Percentiles rank a stretch among this genome's conserved stretches.
These are phyloP conservation scores for Clitopilus passeckerianus DNA, from an alignment of 768 basidiomycete genomes.

Conservation along the genomic window DNA sequence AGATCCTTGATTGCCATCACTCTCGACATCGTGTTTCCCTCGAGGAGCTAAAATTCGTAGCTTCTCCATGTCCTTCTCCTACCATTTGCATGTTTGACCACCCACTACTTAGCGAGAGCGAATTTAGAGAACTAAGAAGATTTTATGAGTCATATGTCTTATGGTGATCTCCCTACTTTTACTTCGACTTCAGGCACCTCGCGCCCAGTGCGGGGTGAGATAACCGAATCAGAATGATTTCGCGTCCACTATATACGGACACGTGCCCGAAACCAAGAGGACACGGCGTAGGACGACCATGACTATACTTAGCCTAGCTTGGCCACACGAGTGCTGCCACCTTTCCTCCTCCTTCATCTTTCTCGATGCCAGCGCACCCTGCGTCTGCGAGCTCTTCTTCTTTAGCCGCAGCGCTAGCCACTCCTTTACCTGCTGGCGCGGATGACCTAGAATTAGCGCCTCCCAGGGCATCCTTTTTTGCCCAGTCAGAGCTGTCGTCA, in stretches of 20 bases:
- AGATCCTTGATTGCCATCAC: background rate
- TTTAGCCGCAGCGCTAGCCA: constrained; percentile 7
- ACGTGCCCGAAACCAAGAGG: constrained; percentile 7
- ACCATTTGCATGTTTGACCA: too few species aligned
- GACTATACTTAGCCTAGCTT: background rate
- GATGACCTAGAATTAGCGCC: constrained; percentile 4
- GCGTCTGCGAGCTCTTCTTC: constrained; percentile 6
- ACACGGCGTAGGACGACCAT: background rate
- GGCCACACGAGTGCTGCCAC: constrained; percentile 3
- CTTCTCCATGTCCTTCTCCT: too few species aligned
- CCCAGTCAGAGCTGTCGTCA: background rate
- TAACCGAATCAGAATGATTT: constrained; percentile 1
- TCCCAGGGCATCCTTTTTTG: constrained; percentile 1
- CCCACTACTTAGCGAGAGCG: too few species aligned
- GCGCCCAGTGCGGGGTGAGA: constrained; percentile 5
- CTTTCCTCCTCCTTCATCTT: constrained; percentile 4
- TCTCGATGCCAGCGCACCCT: constrained; percentile 11
- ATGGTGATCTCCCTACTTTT: background rate
- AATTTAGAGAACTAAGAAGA: too few species aligned
- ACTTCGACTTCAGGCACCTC: background rate
- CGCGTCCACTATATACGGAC: constrained; percentile 1
- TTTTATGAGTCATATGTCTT: too few species aligned
- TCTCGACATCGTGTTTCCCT: background rate
- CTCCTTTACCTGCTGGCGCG: constrained; percentile 8
- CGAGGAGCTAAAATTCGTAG: background rate